Conservation (phyloP, 805 yeast species). For the Yarrowia yakushimensis region DNA sequence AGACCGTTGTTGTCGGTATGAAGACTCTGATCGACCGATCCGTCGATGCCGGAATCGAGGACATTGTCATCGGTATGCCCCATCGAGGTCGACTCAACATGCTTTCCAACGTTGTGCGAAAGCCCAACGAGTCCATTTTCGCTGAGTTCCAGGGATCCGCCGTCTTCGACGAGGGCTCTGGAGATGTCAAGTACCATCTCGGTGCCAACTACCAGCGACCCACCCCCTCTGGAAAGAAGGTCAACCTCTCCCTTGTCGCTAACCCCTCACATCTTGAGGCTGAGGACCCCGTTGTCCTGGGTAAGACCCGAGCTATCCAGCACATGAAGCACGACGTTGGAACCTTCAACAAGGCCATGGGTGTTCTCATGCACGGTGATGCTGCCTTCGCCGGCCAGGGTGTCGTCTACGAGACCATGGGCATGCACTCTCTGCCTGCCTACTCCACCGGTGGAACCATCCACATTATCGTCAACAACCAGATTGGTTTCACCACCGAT, state of each 20-base stretch:
- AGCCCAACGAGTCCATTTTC: slow-evolving; percentile 96
- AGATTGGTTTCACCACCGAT: slow-evolving; percentile 99
- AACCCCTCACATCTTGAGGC: slow-evolving; percentile 99
- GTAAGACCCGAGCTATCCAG: slow-evolving; percentile 94
- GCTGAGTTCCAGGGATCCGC: slow-evolving; percentile 92
- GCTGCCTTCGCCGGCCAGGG: slow-evolving; percentile 99
- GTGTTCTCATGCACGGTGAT: slow-evolving; percentile 95
- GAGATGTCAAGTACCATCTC: slow-evolving; percentile 98
- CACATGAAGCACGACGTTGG: slow-evolving; percentile 87
- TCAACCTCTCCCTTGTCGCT: slow-evolving; percentile 92
- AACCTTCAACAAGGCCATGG: slow-evolving; percentile 78
- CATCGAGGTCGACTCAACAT: slow-evolving; percentile 99
- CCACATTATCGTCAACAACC: slow-evolving; percentile 94
- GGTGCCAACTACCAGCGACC: slow-evolving; percentile 99
- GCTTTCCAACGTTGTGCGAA: slow-evolving; percentile 96
- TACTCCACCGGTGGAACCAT: slow-evolving; percentile 98
- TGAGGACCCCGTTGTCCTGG: slow-evolving; percentile 97
- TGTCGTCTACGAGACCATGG: slow-evolving; percentile 98
- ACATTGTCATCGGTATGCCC: slow-evolving; percentile 98
- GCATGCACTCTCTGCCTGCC: slow-evolving; percentile 86
- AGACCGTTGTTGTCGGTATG: slow-evolving; percentile 93
- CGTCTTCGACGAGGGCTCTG: slow-evolving; percentile 92
- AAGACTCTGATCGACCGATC: slow-evolving; percentile 92
- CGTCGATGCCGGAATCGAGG: slow-evolving; percentile 84
- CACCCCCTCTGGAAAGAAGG: slow-evolving; percentile 95